phyloP scores from a whole-genome alignment of 345 rosid genomes.

The Eutrema heterophyllum region DNA sequence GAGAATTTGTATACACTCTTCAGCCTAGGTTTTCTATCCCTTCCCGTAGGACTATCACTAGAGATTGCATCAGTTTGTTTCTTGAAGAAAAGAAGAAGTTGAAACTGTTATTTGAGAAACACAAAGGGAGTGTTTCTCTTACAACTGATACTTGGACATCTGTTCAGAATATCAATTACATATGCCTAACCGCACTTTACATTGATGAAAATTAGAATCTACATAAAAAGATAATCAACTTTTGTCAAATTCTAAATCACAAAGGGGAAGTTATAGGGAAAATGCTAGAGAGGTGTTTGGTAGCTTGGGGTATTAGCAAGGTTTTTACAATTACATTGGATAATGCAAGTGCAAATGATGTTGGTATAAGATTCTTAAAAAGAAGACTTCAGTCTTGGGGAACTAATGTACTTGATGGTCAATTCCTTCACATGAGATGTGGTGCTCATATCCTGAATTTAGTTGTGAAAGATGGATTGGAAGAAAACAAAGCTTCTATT shows the following conservation, averaged over 20 bases:
- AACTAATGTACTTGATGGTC: too few relatives aligned
- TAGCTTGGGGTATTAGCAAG: constrained; percentile 10
- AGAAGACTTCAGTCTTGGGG: too few relatives aligned
- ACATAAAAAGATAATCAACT: neutral
- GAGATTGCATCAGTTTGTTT: neutral
- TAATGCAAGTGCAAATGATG: constrained; percentile 19
- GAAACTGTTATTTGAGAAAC: neutral
- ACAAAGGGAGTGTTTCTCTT: neutral
- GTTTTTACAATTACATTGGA: constrained; percentile 10
- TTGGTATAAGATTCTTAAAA: too few relatives aligned
- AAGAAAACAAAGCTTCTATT: too few relatives aligned
- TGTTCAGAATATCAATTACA: neutral
- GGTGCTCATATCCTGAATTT: too few relatives aligned
- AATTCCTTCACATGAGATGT: too few relatives aligned
- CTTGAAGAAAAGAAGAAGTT: neutral
- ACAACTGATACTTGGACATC: neutral
- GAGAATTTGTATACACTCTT: neutral
- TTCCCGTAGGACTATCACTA: neutral
- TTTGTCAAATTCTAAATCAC: neutral
- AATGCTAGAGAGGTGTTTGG: neutral
- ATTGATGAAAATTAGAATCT: neutral
- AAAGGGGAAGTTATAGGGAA: constrained; percentile 1
- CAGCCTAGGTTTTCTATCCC: neutral
- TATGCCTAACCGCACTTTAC: neutral
- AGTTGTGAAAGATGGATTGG: too few relatives aligned